Percentiles rank a stretch among this genome's conserved stretches.
Evolutionary conservation across 2,329 filamentous ascomycete species (phyloP).

Genomic region (Cryphonectria naterciae): DNA sequence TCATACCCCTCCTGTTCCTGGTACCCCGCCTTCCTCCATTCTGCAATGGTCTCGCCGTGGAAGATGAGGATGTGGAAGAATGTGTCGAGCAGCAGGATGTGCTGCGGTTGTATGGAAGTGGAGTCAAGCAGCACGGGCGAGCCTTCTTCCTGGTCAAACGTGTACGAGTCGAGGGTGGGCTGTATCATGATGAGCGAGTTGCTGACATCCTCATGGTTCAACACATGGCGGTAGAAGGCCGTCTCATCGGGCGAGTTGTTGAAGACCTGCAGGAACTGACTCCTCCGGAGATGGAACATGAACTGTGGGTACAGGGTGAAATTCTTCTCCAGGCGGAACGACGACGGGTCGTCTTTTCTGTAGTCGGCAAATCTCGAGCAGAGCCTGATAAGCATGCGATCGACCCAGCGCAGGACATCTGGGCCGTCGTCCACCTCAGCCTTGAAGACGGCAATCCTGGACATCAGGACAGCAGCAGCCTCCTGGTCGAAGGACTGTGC

Average conservation of each 20-base stretch:
- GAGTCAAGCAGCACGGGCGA: conserved; percentile 95
- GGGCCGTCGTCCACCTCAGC: conserved; percentile 97
- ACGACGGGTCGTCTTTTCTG: conserved; percentile 95
- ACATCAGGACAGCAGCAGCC: conserved; percentile 96
- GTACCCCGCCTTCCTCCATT: conserved; percentile 97
- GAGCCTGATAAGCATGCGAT: conserved; percentile 95
- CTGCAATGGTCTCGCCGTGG: conserved; percentile 95
- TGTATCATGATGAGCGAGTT: conserved; percentile 99
- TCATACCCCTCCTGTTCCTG: conserved; percentile 98
- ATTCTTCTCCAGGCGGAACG: conserved; percentile 97
- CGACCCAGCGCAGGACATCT: conserved; percentile 97
- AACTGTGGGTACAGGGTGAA: conserved; percentile 99
- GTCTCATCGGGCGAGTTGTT: conserved; percentile 99
- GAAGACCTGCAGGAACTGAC: conserved; percentile 98
- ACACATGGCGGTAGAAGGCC: conserved; percentile 95
- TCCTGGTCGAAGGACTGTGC: conserved; percentile 98
- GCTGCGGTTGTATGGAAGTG: conserved; percentile 91
- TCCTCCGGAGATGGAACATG: conserved; percentile 98
- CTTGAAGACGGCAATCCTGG: conserved; percentile 98
- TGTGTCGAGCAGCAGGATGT: conserved; percentile 91
- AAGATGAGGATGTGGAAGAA: conserved; percentile 99
- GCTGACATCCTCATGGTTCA: conserved; percentile 96
- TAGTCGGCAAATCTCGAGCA: conserved; percentile 98
- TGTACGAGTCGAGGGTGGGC: conserved; percentile 95
- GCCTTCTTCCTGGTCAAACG: conserved; percentile 91